Conservation (phyloP, 2,329 filamentous ascomycete genomes). For the Chaetothyriales sp. region DNA sequence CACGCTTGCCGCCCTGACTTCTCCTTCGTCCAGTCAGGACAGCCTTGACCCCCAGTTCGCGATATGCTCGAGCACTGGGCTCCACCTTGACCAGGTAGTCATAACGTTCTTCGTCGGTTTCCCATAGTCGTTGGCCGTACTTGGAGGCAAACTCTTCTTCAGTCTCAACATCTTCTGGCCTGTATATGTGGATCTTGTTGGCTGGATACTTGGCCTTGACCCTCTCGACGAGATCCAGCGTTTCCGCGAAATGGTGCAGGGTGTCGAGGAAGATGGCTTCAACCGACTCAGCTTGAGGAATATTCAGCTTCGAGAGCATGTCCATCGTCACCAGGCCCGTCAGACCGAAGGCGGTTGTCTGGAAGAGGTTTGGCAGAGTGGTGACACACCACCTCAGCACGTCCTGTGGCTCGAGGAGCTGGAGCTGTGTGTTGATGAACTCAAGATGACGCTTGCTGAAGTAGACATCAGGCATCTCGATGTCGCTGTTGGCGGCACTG, state of each 20-base stretch:
- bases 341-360: conserved; percentile 70
- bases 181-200: conserved; percentile 75
- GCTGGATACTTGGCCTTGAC: conserved; percentile 63
- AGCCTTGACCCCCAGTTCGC: conserved; percentile 71
- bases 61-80: conserved; percentile 80
- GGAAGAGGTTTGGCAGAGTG: conserved; percentile 76
- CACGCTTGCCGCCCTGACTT: conserved; percentile 84
- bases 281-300: conserved; percentile 34
- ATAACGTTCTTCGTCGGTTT: conserved; percentile 74
- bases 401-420: conserved; percentile 74
- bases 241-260: conserved; percentile 68
- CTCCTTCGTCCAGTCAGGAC: conserved; percentile 83
- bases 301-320: conserved; percentile 40
- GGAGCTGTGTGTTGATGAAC: conserved; percentile 79
- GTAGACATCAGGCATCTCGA: conserved; percentile 56
- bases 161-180: conserved; percentile 60
- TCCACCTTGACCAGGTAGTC: conserved; percentile 98
- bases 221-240: conserved; percentile 55
- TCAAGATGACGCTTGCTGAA: conserved; percentile 79
- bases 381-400: conserved; percentile 85
- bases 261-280: conserved; percentile 63
- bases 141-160: conserved; percentile 63
- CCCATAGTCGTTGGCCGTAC: conserved; percentile 74
- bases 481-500: conserved; percentile 47
- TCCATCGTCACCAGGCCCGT: conserved; percentile 71